phyloP scores from a whole-genome alignment of 441 rosid species.

The Erodium trifolium region DNA sequence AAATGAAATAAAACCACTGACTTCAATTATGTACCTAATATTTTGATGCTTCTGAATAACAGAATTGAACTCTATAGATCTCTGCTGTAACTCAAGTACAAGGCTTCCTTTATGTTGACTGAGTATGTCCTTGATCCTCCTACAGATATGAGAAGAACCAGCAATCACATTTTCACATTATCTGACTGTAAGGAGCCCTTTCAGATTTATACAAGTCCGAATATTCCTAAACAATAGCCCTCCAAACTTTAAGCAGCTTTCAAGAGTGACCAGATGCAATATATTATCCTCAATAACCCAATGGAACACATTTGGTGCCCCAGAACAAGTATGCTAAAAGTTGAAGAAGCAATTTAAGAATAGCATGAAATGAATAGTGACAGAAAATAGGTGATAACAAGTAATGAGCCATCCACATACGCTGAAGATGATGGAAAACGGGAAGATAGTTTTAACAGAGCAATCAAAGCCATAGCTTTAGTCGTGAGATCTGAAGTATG shows the following conservation, averaged over 20 bases:
- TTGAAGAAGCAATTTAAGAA: background rate
- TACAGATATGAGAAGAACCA: conserved; percentile 25
- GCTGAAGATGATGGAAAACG: conserved; percentile 82
- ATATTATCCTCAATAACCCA: background rate
- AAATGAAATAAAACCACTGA: conserved; percentile 12
- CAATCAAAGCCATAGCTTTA: conserved; percentile 81
- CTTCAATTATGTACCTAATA: conserved; percentile 48
- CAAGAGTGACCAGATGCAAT: background rate
- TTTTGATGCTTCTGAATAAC: conserved; percentile 79
- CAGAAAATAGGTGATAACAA: conserved; percentile 9
- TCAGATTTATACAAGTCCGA: background rate
- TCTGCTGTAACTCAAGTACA: conserved; percentile 98
- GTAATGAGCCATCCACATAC: conserved; percentile 39
- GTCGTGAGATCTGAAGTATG: conserved; percentile 72
- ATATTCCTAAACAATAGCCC: background rate
- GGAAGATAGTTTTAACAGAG: conserved; percentile 84
- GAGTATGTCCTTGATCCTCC: conserved; percentile 70
- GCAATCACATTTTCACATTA: background rate
- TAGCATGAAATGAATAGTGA: background rate
- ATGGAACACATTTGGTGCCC: background rate
- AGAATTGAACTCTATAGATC: conserved; percentile 90
- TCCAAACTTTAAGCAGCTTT: background rate
- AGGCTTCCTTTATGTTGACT: conserved; percentile 72
- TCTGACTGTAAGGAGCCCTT: background rate
- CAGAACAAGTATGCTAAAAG: background rate